Conservation (phyloP, 805 yeast species). For the Lipomyces chichibuensis region DNA sequence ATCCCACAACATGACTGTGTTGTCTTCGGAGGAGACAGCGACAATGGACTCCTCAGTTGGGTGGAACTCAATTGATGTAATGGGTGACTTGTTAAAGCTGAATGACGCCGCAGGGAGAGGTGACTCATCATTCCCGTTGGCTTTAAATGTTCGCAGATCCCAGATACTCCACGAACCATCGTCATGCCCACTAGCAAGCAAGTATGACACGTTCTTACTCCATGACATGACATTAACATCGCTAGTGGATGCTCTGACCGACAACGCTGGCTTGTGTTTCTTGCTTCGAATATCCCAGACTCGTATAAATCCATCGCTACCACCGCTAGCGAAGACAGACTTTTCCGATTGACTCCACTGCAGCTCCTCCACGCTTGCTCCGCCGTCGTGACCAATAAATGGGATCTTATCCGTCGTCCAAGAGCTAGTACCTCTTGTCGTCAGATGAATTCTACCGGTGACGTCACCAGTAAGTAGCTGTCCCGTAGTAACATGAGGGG, state of each 20-base stretch:
- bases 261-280: slow-evolving; percentile 86
- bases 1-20: slow-evolving; percentile 97
- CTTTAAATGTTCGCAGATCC: slow-evolving; percentile 87
- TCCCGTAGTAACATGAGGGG: slow-evolving; percentile 80
- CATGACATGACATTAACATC: slow-evolving; percentile 96
- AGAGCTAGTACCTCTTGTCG: slow-evolving; percentile 69
- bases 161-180: slow-evolving; percentile 98
- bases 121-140: slow-evolving; percentile 48
- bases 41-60: slow-evolving; percentile 94
- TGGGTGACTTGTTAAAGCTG: slow-evolving; percentile 90
- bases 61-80: slow-evolving; percentile 91
- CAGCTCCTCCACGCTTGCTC: slow-evolving; percentile 82
- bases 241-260: slow-evolving; percentile 73
- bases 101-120: slow-evolving; percentile 91
- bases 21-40: slow-evolving; percentile 95
- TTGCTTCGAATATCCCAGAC: slow-evolving; percentile 97
- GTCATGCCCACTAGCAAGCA: slow-evolving; percentile 94
- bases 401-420: slow-evolving; percentile 90
- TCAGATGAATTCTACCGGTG: slow-evolving; percentile 77
- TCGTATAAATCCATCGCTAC: slow-evolving; percentile 86
- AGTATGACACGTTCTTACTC: slow-evolving; percentile 83
- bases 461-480: slow-evolving; percentile 81
- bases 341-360: slow-evolving; percentile 94
- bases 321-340: slow-evolving; percentile 94
- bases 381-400: slow-evolving; percentile 54